These are phyloP conservation scores for Przewalskia tangutica DNA, from an alignment of 257 asterid genomes.

Conservation along the genomic window DNA sequence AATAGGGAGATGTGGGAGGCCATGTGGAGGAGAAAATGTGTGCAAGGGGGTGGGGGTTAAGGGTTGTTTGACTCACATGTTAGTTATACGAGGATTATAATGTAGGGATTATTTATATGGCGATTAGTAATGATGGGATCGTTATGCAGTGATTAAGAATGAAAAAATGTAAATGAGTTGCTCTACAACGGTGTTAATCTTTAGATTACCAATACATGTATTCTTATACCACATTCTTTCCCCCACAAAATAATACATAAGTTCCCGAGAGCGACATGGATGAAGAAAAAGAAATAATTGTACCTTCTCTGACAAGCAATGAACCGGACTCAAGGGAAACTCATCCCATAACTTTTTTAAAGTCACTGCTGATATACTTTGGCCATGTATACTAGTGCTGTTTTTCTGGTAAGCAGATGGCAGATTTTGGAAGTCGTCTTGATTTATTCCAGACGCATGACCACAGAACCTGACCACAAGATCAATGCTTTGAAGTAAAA, in stretches of 20 bases:
- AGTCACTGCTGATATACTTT: conserved; percentile 29
- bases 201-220: too few species aligned
- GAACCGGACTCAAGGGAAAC: conserved; percentile 52
- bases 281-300: not conserved
- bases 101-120: too few species aligned
- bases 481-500: conserved; percentile 71
- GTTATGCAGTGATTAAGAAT: not conserved
- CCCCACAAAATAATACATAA: not conserved
- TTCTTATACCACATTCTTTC: too few species aligned
- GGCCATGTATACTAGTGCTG: conserved; percentile 16
- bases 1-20: too few species aligned
- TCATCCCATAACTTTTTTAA: conserved; percentile 71
- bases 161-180: not conserved
- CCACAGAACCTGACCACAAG: conserved; percentile 37
- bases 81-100: too few species aligned
- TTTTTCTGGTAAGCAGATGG: conserved; percentile 13
- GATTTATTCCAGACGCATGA: conserved; percentile 21
- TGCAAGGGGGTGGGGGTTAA: not conserved
- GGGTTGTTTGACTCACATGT: too few species aligned
- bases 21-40: too few species aligned
- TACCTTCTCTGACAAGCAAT: conserved; percentile 54
- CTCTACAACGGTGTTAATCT: too few species aligned
- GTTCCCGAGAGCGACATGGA: not conserved
- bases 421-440: conserved; percentile 19
- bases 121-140: too few species aligned